Base-by-base conservation (phyloP, 2,329 filamentous ascomycete genomes). In the Plectosphaerella sp. region DNA sequence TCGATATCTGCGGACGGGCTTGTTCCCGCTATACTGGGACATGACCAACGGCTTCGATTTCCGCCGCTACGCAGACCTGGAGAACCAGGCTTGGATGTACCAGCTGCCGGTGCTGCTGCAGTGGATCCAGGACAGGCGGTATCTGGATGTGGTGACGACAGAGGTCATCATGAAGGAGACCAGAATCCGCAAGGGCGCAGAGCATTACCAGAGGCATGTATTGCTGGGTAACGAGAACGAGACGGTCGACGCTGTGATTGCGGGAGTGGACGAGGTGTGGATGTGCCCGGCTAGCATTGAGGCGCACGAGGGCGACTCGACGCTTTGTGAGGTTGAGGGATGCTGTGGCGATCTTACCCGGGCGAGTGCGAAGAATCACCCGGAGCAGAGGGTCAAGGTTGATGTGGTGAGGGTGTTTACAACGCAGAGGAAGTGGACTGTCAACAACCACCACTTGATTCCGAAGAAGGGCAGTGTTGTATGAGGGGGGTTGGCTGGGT, bases 1-100 rank as follows among this genome's bases (percentile, higher is more conserved):
- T 28, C 59, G 62, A 14, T 68, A 66, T 56, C 62, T 72, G 45
- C 65, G 67, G 35, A 63, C 62, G 5, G 60, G 62, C 7, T 54
- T 61, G 16, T 63, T 64, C 50, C 68, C 71, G 0, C 50, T 74
- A 6, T 69, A 71, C 57, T 73, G 62, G 53, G 49, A 57, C 33
- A 48, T 46, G 2, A 55, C 53, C 5, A 49, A 50, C 1, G 65
- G 69, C 5, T 70, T 70, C 56, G 61, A 73, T 49, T 62, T 64
- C 47, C 53, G 54, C 15, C 52, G 68, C 16, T 74, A 73, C 58
- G 55, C 58, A n/a, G 61, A 58, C 10, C 53, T 72, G 2, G 55
- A 64, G 15, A 57, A 53, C 1, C 67, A 72, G 50, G 68, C 69
- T 3, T 52, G 61, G 35, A 68, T 66, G 52, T 73, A 70, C 54